A percentile compares a stretch with the other conserved stretches of the same genome.
These are phyloP conservation scores for Rosa rugosa DNA, from an alignment of 306 rosid genomes.

Conservation along the genomic window DNA sequence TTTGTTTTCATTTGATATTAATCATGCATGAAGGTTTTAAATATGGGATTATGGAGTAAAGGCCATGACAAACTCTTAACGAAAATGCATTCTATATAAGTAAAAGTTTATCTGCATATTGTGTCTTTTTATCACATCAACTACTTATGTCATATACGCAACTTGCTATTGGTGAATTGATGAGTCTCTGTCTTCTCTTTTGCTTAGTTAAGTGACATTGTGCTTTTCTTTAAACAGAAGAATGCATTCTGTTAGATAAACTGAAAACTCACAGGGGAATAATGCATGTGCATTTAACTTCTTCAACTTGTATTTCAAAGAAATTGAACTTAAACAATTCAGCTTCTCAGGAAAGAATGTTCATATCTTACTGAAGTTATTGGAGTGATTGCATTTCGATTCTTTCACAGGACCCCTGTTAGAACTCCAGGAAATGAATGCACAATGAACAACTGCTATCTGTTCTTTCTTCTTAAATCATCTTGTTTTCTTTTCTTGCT, in stretches of 20 bases:
- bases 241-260: background rate
- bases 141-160: background rate
- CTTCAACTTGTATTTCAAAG: background rate
- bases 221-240: background rate
- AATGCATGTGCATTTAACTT: background rate
- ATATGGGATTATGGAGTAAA: background rate
- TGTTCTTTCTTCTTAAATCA: background rate
- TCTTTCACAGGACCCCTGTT: background rate
- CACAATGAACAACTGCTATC: background rate
- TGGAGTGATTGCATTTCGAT: background rate
- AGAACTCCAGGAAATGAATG: background rate
- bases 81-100: background rate
- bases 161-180: background rate
- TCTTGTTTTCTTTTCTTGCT: background rate
- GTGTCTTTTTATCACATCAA: background rate
- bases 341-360: background rate
- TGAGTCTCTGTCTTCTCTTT: background rate
- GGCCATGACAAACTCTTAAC: background rate
- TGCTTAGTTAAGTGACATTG: background rate
- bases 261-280: background rate
- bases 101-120: constrained; percentile 1
- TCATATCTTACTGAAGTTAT: background rate
- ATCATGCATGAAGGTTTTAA: background rate
- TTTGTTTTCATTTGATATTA: background rate
- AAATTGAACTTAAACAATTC: background rate